Conservation (phyloP, 164 flowering plant genomes). For the Piper betle region DNA sequence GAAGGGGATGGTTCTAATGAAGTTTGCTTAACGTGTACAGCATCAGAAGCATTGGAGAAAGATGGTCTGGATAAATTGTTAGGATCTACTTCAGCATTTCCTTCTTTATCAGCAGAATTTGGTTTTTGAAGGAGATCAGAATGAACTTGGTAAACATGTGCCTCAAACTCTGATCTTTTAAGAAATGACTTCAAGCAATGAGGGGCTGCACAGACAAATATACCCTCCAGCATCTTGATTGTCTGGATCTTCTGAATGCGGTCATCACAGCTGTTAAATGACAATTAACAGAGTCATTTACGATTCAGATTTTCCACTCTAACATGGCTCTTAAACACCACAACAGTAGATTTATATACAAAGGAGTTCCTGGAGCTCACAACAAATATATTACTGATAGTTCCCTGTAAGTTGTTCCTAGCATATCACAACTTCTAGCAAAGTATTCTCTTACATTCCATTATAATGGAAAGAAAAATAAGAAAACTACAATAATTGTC, state of each 20-base stretch:
- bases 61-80: not conserved
- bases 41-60: not conserved
- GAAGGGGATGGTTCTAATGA: not conserved
- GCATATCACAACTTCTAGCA: too few relatives aligned
- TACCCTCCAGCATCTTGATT: constrained; percentile 88
- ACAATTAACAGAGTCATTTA: too few relatives aligned
- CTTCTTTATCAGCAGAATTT: not conserved
- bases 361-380: too few relatives aligned
- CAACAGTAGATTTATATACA: too few relatives aligned
- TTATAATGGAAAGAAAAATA: too few relatives aligned
- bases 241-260: constrained; percentile 96
- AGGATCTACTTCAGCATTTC: not conserved
- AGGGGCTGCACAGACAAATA: constrained; percentile 93
- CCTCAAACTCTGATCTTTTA: constrained; percentile 62
- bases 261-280: constrained; percentile 57
- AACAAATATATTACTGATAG: too few relatives aligned
- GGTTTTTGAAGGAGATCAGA: constrained; percentile 46
- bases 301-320: too few relatives aligned
- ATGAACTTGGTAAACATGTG: constrained; percentile 69
- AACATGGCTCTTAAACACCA: not conserved
- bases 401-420: too few relatives aligned
- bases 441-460: too few relatives aligned
- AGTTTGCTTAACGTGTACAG: not conserved
- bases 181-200: constrained; percentile 92
- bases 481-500: too few relatives aligned